Evolutionary conservation across 257 asterid genomes (phyloP).

Genomic region (Anisodus tanguticus): DNA sequence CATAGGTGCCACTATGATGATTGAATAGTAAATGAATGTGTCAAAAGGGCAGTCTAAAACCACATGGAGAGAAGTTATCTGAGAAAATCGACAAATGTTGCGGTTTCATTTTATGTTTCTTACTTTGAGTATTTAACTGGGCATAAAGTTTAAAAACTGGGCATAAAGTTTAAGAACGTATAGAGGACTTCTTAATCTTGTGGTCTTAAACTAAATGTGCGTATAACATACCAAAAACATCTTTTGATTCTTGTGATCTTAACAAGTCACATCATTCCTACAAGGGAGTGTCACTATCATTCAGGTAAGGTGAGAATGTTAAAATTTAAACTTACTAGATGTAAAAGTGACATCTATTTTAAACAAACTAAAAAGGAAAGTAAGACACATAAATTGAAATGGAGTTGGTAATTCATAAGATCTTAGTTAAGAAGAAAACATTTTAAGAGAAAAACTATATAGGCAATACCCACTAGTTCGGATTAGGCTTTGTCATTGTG

Average conservation of each 20-base stretch:
- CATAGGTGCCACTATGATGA: not conserved
- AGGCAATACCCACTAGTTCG: not conserved
- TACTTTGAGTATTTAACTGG: not conserved
- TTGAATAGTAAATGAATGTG: not conserved
- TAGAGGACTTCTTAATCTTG: not conserved
- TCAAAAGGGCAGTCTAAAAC: not conserved
- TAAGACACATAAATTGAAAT: not conserved
- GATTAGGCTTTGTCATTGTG: not conserved
- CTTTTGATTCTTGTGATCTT: not conserved
- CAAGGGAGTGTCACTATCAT: not conserved
- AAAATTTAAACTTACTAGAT: not conserved
- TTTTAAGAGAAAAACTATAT: too few relatives aligned
- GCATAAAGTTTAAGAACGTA: not conserved
- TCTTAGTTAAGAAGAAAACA: not conserved
- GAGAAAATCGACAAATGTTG: not conserved
- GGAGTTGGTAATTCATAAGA: not conserved
- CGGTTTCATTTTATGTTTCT: not conserved
- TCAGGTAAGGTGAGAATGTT: not conserved
- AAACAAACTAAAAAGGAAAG: not conserved
- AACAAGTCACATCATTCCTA: not conserved
- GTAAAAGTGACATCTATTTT: not conserved
- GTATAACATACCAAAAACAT: not conserved
- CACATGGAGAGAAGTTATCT: not conserved
- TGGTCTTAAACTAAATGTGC: not conserved
- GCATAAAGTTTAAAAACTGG: not conserved